These are phyloP conservation scores for Tinospora cordifolia DNA, from an alignment of 164 flowering plant species.

Conservation along the genomic window DNA sequence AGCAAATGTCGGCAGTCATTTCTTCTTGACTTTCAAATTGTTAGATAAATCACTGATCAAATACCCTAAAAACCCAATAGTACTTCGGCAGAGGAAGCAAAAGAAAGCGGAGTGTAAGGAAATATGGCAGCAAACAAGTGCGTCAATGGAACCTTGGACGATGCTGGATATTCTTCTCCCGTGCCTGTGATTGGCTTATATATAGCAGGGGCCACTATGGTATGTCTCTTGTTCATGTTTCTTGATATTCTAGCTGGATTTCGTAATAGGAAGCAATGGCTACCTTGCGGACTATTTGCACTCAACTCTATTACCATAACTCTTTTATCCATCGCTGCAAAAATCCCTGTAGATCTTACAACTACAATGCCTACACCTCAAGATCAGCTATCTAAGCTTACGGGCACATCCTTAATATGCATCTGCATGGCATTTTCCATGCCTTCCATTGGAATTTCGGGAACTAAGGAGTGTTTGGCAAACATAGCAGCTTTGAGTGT, in stretches of 20 bases:
- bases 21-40: no score
- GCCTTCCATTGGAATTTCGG: conserved; percentile 9
- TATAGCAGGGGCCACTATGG: conserved; percentile 1
- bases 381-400: conserved; percentile 14
- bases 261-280: conserved; percentile 5
- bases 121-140: no score
- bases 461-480: neutral
- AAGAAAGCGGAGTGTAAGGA: no score
- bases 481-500: conserved; percentile 12
- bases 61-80: no score
- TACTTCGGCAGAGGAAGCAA: no score
- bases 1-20: no score
- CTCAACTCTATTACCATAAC: conserved; percentile 10
- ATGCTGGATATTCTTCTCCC: neutral
- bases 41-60: no score
- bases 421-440: conserved; percentile 5
- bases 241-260: neutral
- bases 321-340: conserved; percentile 9
- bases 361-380: conserved; percentile 7
- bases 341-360: conserved; percentile 14
- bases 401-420: conserved; percentile 7
- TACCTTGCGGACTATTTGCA: conserved; percentile 8
- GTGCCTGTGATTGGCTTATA: conserved; percentile 3
- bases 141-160: neutral
- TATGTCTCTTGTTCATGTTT: conserved; percentile 1